Conservation (phyloP, 495 filamentous ascomycete genomes). For the Aspergillus haitiensis region DNA sequence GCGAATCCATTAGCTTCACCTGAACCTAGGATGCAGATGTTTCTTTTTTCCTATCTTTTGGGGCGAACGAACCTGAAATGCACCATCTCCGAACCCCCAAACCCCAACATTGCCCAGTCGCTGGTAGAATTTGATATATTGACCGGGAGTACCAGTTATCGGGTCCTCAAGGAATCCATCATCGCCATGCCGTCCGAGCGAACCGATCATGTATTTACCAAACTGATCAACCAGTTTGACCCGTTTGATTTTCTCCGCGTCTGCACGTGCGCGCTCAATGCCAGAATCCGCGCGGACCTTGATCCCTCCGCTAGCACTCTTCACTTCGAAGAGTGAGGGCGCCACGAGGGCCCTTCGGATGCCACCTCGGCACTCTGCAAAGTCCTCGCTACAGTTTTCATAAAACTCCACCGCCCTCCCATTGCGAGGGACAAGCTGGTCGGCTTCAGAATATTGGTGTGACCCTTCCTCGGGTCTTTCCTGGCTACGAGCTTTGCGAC, state of each 20-base stretch:
- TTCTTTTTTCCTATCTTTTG: neutral
- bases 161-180: conserved; percentile 36
- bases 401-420: conserved; percentile 73
- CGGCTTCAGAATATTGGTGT: conserved; percentile 57
- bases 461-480: conserved; percentile 52
- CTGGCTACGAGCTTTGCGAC: conserved; percentile 53
- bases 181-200: conserved; percentile 52
- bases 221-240: conserved; percentile 88
- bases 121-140: conserved; percentile 86
- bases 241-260: conserved; percentile 68
- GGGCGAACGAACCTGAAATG: conserved; percentile 64
- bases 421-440: conserved; percentile 65
- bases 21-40: too few relatives aligned
- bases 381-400: conserved; percentile 63
- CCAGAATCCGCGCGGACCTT: conserved; percentile 52
- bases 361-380: conserved; percentile 48
- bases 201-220: conserved; percentile 86
- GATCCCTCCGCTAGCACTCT: conserved; percentile 34
- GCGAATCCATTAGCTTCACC: conserved; percentile 3
- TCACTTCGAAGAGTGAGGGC: conserved; percentile 56
- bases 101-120: conserved; percentile 82
- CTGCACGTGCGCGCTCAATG: conserved; percentile 53
- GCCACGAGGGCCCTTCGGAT: conserved; percentile 62
- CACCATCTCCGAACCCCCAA: conserved; percentile 86
- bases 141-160: conserved; percentile 39